phyloP scores from a whole-genome alignment of 805 yeast genomes.

The Barnettozyma populi region DNA sequence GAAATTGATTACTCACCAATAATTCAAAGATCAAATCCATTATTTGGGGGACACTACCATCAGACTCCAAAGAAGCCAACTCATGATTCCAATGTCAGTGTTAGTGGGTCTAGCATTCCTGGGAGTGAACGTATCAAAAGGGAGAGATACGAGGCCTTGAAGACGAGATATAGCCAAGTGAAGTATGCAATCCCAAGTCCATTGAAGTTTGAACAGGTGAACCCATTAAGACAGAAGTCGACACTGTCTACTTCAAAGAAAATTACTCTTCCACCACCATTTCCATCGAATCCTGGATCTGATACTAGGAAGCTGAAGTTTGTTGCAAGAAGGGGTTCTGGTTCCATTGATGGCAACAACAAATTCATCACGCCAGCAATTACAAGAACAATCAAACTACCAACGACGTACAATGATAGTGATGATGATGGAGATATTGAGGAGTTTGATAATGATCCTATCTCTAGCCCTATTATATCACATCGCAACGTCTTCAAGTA shows the following conservation, averaged over 20 bases:
- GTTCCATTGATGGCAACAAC: background rate
- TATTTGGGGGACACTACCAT: slow-evolving; percentile 1
- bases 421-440: background rate
- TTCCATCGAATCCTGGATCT: background rate
- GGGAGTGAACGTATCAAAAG: slow-evolving; percentile 33
- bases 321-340: background rate
- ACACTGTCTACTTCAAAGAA: background rate
- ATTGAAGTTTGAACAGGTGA: slow-evolving; percentile 14
- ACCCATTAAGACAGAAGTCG: background rate
- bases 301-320: background rate
- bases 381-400: background rate
- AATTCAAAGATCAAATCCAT: slow-evolving; percentile 12
- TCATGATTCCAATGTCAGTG: background rate
- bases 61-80: slow-evolving; percentile 18
- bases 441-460: slow-evolving; percentile 6
- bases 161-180: slow-evolving; percentile 29
- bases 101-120: slow-evolving; percentile 25
- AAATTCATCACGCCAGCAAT: background rate
- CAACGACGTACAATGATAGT: background rate
- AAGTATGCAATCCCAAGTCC: slow-evolving; percentile 36
- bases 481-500: slow-evolving; percentile 5
- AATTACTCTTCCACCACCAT: background rate
- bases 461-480: slow-evolving; percentile 12
- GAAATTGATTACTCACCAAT: slow-evolving; percentile 23
- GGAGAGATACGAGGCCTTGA: slow-evolving; percentile 32